A percentile compares a stretch with the other conserved stretches of the same genome.
Evolutionary conservation across 169 alveolate genomes (phyloP).

Genomic region (Plasmodium gallinaceum): DNA sequence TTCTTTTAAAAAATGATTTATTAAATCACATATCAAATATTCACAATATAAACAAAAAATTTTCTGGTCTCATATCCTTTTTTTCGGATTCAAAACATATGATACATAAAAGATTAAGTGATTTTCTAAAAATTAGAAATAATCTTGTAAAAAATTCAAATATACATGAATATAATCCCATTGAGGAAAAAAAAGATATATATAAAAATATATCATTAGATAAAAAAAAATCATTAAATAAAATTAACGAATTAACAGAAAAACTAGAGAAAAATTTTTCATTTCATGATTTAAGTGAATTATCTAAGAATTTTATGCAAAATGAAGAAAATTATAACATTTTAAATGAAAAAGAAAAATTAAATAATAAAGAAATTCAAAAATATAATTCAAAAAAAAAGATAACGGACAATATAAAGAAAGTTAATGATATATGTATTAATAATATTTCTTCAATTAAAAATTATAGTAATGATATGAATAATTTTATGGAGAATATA

Average conservation of each 20-base stretch:
- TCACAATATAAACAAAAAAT: conserved; percentile 48
- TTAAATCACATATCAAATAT: conserved; percentile 64
- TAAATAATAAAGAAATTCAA: background rate
- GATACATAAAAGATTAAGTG: conserved; percentile 57
- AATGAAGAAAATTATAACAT: background rate
- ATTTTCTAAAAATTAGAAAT: conserved; percentile 51
- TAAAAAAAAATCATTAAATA: background rate
- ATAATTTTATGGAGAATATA: conserved; percentile 21
- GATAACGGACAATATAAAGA: background rate
- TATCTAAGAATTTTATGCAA: background rate
- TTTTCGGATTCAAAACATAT: conserved; percentile 62
- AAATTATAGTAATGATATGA: conserved; percentile 11
- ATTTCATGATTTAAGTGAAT: background rate
- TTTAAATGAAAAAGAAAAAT: background rate
- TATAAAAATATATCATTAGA: background rate
- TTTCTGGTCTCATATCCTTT: conserved; percentile 42
- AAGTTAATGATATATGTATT: too few relatives aligned
- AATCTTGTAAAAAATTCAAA: background rate
- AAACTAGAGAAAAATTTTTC: background rate
- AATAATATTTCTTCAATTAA: conserved; percentile 2
- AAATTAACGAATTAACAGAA: background rate
- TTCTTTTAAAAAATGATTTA: conserved; percentile 65
- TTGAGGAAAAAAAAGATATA: background rate
- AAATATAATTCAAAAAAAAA: background rate
- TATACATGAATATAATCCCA: background rate